Conservation (phyloP, 805 yeast species). For the Myxozyma sirexii region DNA sequence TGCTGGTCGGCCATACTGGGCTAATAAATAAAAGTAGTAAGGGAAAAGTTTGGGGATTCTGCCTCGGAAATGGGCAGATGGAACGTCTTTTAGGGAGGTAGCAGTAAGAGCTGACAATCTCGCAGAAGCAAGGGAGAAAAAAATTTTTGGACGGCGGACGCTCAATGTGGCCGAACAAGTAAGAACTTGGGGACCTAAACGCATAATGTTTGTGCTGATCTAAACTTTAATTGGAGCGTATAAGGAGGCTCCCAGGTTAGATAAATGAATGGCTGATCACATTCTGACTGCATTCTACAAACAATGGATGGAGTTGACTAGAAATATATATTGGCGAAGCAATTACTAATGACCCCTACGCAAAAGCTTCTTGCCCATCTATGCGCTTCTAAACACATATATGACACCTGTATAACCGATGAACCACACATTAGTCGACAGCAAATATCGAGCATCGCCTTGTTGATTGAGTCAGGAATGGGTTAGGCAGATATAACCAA, state of each 20-base stretch:
- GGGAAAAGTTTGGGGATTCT: neutral
- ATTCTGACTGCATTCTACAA: neutral
- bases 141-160: conserved; percentile 1
- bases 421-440: neutral
- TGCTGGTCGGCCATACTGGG: conserved; percentile 34
- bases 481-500: neutral
- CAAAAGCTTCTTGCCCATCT: neutral
- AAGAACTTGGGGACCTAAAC: neutral
- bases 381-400: too few relatives aligned
- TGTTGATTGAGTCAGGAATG: too few relatives aligned
- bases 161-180: neutral
- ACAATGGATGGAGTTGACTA: neutral
- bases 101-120: neutral
- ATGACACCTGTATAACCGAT: neutral
- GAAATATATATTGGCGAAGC: too few relatives aligned
- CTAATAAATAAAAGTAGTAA: neutral
- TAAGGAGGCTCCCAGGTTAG: too few relatives aligned
- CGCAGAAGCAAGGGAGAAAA: conserved; percentile 5
- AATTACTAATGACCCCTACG: too few relatives aligned
- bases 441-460: neutral
- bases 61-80: neutral
- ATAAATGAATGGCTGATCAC: too few relatives aligned
- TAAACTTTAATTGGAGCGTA: neutral
- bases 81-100: neutral
- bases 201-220: neutral